Base-by-base conservation (phyloP, 441 rosid species). In the Manihot esculenta region DNA sequence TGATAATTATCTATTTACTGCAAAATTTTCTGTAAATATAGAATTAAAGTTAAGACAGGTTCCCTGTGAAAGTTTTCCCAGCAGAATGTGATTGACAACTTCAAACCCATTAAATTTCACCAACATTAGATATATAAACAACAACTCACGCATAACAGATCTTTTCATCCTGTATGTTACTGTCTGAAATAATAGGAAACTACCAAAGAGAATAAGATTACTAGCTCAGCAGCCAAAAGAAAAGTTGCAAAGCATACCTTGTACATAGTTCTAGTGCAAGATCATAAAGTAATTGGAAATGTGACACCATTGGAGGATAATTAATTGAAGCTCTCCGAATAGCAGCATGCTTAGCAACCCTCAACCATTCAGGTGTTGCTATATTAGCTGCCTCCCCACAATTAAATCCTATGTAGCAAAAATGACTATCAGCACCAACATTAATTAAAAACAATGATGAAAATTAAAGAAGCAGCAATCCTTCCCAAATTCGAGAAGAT, bases 281-380 rank as follows among this genome's bases (percentile, higher is more conserved):
- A 86, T 96, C 99, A 84, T 93, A 96, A 62, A 96, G 98, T 77
- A 96, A 80, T 86, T 96, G 97, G 77, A 87, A 87, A 91, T 96
- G 99, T 74, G 98, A 96, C 77, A 96, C 98, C 99, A 96, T 96
- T 14, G 99, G 97, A 74, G 91, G 94, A 76, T 90, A 93, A 84
- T 86, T 93, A 72, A 91, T 89, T 55, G 99, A 91, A 74, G 99
- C 99, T 85, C 98, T 85, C 72, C 98, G 90, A 79, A 91, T 86
- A 72, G 98, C 99, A 33, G 99, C 97, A 75, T 92, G 96, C 80
- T 85, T 89, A 23, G 97, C 99, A 77, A 91, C 77, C 67, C 48
- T 84, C 74, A 96, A 81, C 99, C 99, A 96, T 77, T 87, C 90
- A 44, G 99, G 98, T 67, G 98, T 96, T 30, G 80, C 79, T 62